These are phyloP conservation scores for Neofusicoccum ribis DNA, from an alignment of 2,329 filamentous ascomycete species.

Conservation along the genomic window DNA sequence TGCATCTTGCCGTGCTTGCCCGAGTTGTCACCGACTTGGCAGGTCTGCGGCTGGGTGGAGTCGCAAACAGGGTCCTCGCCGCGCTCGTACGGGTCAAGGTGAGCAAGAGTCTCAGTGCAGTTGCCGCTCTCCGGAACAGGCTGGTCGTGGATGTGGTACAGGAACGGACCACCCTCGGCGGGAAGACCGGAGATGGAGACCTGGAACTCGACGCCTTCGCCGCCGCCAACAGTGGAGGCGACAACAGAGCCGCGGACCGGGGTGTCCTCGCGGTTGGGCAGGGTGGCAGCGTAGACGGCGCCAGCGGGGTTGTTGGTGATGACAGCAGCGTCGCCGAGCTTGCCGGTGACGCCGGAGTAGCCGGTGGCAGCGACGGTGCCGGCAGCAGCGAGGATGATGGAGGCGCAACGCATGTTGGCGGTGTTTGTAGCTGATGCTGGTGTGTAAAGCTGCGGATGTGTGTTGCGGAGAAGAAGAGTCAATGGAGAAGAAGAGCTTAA, in stretches of 20 bases:
- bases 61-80: constrained; percentile 43
- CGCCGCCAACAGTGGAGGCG: constrained; percentile 34
- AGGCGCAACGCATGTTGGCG: constrained; percentile 13
- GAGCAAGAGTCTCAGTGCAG: constrained; percentile 43
- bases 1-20: constrained; percentile 47
- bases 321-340: constrained; percentile 33
- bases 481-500: not conserved
- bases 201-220: constrained; percentile 42
- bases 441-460: not conserved
- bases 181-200: constrained; percentile 45
- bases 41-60: constrained; percentile 36
- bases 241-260: constrained; percentile 38
- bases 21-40: constrained; percentile 48
- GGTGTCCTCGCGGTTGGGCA: constrained; percentile 36
- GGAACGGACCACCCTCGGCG: constrained; percentile 44
- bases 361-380: constrained; percentile 26
- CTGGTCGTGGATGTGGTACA: constrained; percentile 49
- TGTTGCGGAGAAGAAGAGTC: not conserved
- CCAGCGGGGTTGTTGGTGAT: constrained; percentile 41
- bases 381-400: constrained; percentile 30
- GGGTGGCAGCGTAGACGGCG: constrained; percentile 39
- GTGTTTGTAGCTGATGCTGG: not conserved
- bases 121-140: constrained; percentile 44
- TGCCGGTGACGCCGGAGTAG: constrained; percentile 22
- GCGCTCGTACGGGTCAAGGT: constrained; percentile 46